phyloP scores from a whole-genome alignment of 768 basidiomycete species.

The Amanita muscaria region DNA sequence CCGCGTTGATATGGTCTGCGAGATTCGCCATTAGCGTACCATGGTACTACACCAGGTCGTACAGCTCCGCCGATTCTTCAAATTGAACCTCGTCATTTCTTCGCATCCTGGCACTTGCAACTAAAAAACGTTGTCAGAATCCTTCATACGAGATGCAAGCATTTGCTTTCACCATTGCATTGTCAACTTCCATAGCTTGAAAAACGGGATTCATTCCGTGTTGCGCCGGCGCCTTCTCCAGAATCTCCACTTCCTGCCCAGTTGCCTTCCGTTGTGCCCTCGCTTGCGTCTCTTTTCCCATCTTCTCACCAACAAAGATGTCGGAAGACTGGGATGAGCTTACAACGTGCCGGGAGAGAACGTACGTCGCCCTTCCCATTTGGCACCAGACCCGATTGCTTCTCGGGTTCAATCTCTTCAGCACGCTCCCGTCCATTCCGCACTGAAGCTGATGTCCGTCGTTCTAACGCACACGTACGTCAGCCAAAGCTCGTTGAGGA shows the following conservation, averaged over 20 bases:
- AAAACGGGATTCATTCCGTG: conserved; percentile 60
- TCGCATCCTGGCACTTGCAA: conserved; percentile 40
- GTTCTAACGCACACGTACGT: conserved; percentile 40
- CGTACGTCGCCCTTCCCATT: no score
- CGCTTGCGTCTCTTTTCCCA: no score
- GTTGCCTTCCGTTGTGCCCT: no score
- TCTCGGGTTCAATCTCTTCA: conserved; percentile 53
- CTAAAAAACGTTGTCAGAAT: conserved; percentile 25
- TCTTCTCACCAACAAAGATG: no score
- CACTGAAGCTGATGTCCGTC: conserved; percentile 52
- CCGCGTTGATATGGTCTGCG: no score
- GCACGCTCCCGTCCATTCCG: conserved; percentile 30
- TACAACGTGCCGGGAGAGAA: conserved; percentile 58
- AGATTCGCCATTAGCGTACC: no score
- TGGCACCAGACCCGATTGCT: conserved; percentile 73
- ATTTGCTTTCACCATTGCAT: neutral
- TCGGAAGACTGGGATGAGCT: no score
- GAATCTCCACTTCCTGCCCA: no score
- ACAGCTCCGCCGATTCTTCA: conserved; percentile 57
- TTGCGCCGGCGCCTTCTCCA: conserved; percentile 50
- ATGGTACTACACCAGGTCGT: conserved; percentile 54
- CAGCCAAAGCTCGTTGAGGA: neutral
- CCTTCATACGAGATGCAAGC: neutral
- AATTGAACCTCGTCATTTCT: conserved; percentile 35
- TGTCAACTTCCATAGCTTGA: conserved; percentile 41